These are phyloP conservation scores for Rhododendron ferrugineum DNA, from an alignment of 148 eudicot genomes.

Conservation along the genomic window DNA sequence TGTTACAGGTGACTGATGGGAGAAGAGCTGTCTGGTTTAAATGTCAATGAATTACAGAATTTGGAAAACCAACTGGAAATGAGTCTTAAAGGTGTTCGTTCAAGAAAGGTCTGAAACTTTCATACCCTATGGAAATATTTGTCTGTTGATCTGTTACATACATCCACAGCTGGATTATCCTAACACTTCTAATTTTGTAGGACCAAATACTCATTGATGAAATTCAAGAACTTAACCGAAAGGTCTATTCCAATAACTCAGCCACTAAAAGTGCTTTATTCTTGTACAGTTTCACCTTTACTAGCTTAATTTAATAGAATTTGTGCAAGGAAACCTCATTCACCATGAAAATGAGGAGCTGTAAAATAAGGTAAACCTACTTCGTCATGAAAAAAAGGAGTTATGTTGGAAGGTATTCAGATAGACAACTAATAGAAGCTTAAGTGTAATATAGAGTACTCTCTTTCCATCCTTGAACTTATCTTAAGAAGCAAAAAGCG, in stretches of 20 bases:
- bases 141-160: neutral
- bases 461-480: neutral
- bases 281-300: neutral
- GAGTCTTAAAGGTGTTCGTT: conserved; percentile 53
- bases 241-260: conserved; percentile 30
- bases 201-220: conserved; percentile 50
- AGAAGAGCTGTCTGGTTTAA: conserved; percentile 52
- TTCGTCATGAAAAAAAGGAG: conserved; percentile 13
- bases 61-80: conserved; percentile 65
- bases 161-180: neutral
- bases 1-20: conserved; percentile 63
- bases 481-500: neutral
- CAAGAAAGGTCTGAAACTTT: conserved; percentile 48
- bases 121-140: neutral
- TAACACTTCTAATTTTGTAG: conserved; percentile 24
- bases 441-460: neutral
- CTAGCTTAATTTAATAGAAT: conserved; percentile 11
- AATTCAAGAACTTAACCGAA: conserved; percentile 52
- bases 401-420: conserved; percentile 38
- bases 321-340: conserved; percentile 49
- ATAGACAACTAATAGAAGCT: neutral
- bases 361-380: neutral
- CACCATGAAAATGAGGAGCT: conserved; percentile 66
- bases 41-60: conserved; percentile 49
- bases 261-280: neutral